Conservation (phyloP, 1,284 basidiomycete species). For the Mycosarcoma mackinlayi region DNA sequence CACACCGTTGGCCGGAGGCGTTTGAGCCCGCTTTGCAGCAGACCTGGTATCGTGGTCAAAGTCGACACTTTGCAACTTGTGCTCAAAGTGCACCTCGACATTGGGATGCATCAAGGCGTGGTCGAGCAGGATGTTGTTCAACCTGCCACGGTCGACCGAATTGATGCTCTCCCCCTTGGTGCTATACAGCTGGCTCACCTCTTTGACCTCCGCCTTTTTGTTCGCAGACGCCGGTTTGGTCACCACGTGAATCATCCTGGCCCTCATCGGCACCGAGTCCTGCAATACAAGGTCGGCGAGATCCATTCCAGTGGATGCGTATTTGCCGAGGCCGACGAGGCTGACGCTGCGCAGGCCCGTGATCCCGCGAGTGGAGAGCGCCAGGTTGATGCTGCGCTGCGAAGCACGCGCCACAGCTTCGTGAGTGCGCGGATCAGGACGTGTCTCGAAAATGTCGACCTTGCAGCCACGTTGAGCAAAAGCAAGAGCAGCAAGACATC, state of each 20-base stretch:
- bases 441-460: slow-evolving; percentile 88
- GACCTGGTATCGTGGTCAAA: slow-evolving; percentile 74
- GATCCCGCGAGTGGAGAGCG: slow-evolving; percentile 91
- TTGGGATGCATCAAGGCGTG: slow-evolving; percentile 76
- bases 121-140: slow-evolving; percentile 85
- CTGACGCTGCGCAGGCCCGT: slow-evolving; percentile 81
- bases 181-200: slow-evolving; percentile 79
- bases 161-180: slow-evolving; percentile 90
- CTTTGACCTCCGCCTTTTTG: slow-evolving; percentile 39
- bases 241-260: slow-evolving; percentile 90
- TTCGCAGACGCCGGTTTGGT: slow-evolving; percentile 10
- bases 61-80: slow-evolving; percentile 79
- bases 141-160: slow-evolving; percentile 86
- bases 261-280: slow-evolving; percentile 90
- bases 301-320: slow-evolving; percentile 59
- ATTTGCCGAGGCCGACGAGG: slow-evolving; percentile 26
- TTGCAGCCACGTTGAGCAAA: slow-evolving; percentile 88
- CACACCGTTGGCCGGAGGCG: slow-evolving; percentile 3
- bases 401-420: slow-evolving; percentile 34
- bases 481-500: slow-evolving; percentile 87
- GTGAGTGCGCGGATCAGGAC: slow-evolving; percentile 72
- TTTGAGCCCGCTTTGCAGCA: neutral
- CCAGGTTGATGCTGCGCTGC: slow-evolving; percentile 89
- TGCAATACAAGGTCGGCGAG: slow-evolving; percentile 80
- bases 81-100: slow-evolving; percentile 80